Base-by-base conservation (phyloP, 371 early-diverging fungal species). In the Haplosporangium sp. region DNA sequence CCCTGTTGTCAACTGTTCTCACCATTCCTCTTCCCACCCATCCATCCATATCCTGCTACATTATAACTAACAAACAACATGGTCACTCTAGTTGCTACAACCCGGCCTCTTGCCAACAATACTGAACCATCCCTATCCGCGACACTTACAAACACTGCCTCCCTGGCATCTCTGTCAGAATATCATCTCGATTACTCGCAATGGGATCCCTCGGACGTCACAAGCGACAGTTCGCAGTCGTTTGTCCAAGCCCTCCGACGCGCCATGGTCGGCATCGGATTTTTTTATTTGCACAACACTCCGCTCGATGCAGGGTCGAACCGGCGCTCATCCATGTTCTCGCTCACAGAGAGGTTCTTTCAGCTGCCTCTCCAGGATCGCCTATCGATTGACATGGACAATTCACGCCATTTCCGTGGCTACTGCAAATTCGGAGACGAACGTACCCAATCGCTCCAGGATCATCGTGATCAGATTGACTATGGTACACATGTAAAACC, bases 351-450 rank as follows among this genome's bases (percentile, higher is more conserved):
- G 9, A 16, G 50, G 10, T 21, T 50, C 50, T 50, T 50, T 50
- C 20, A 50, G 6, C 50, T 50, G 20, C 50, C 50, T 21, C 50
- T 50, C 50, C 13, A 50, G 8, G 50, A 50, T 18, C 50, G 50
- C 20, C 50, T 50, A 2, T 50, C 50, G 50, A 50, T 50, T 21
- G 50, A 50, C 50, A 50, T 50, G 50, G 50, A 50, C 50, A 50
- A 50, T 18, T 50, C 50, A 18, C 13, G 50, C 9, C 50, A 50
- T 18, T 50, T 50, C 18, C 50, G 50, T 18, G 50, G 50, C 13
- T 50, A 50, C 20, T 50, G 50, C 50, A 50, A 50, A 20, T 50
- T 50, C 1, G 50, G 50, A 16, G 50, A 50, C 20, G 50, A 50
- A 18, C 50, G 50, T 18, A 50, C 50, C 2, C 50, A 50, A 20